Base-by-base conservation (phyloP, 2,329 filamentous ascomycete species). In the Setomelanomma holmii region DNA sequence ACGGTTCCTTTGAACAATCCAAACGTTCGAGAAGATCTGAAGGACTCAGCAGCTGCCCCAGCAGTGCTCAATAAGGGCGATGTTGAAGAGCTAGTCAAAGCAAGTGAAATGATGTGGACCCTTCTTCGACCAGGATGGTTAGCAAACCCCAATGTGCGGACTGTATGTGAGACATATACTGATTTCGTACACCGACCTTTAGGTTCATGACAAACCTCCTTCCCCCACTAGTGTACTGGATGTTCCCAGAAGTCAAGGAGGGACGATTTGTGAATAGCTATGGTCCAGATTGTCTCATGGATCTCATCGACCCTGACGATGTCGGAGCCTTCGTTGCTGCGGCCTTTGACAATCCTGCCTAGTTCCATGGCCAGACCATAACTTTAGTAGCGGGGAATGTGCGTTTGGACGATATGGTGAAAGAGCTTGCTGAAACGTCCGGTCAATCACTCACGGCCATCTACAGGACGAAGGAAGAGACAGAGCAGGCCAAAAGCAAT, bases 171-270 rank as follows among this genome's bases (percentile, higher is more conserved):
- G n/a, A n/a, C n/a, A n/a, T n/a, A n/a, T n/a, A n/a, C n/a, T n/a
- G n/a, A n/a, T n/a, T n/a, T n/a, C n/a, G n/a, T n/a, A n/a, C n/a
- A n/a, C n/a, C n/a, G n/a, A n/a, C n/a, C n/a, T n/a, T n/a, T n/a
- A n/a, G n/a, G n/a, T 84, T 85, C 71, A 81, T 82, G 77, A 72
- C 75, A 17, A 84, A 85, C 59, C 79, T 78, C 53, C 41, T 83
- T 4, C 50, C 66, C 4, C 80, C 80, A 3, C 67, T 76, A 10
- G 74, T 76, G 1, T 45, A 44, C 7, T 55, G 44, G 34, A 71
- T 77, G 67, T 80, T 78, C 51, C 70, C 74, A 0, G 76, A 73
- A 0, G 65, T 82, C 5, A 61, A 68, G 1, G 69, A 68, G 2
- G 77, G 78, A 0, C 64, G 73, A 19, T 78, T 78, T 54, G 66